Evolutionary conservation across 2,329 filamentous ascomycete genomes (phyloP), one percentile per base, ranked within the genome.

Genomic region (Reticulascus tulasneorum): DNA sequence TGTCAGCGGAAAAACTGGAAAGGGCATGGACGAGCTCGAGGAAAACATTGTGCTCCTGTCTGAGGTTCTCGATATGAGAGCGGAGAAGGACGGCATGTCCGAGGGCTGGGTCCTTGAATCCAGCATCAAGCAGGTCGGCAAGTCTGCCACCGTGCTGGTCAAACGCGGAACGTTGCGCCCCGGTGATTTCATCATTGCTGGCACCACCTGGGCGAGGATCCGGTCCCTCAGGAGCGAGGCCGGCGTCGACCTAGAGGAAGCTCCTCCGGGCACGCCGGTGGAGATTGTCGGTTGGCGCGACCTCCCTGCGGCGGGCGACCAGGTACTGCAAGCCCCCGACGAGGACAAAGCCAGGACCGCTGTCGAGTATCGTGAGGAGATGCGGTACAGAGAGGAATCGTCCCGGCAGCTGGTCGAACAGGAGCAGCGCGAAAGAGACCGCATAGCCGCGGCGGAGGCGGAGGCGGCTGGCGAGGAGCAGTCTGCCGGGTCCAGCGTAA

Each of bases 71-170:
- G 93, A 98, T 50, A 84, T 94, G 52, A 83, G 91, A 29, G 87
- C 91, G 19, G 86, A 94, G 49, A 60, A 60, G 0, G 75, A 85
- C 44, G 85, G 88, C 15, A 75, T 78, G 55, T 87, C 84, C 7
- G 93, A 98, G 64, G 93, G 93, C 12, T 96, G 90, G 87, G 75
- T 98, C 13, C 75, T 98, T 6, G 93, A 98, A 66, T 88, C 87
- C 25, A 87, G 86, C 36, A 85, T 94, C 12, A 96, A 94, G 64
- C 76, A 79, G 13, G 77, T 82, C 24, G 93, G 93, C 24, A 86
- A 86, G 48, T 83, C 86, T 9, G 93, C 93, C 5, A 96, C 93
- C 0, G 77, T 96, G 2, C 79, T 98, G 6, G 82, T 98, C 35
- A 85, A 88, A 48, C 81, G 87, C 39, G 93, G 93, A 31, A 97